Conservation (phyloP, 2,329 filamentous ascomycete genomes). For the Fusarium pseudocircinatum region DNA sequence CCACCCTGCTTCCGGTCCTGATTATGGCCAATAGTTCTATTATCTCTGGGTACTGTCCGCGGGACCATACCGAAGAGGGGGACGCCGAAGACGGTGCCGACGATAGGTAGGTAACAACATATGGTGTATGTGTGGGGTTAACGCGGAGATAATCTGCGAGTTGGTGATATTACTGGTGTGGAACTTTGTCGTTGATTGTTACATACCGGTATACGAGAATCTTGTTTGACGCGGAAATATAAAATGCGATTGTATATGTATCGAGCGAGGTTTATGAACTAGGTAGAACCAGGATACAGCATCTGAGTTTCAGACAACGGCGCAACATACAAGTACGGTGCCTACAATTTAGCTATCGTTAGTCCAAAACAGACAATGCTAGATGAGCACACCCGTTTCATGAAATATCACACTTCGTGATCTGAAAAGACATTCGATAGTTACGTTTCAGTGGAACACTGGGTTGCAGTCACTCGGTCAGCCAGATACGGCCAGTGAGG, state of each 20-base stretch:
- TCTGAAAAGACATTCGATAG: neutral
- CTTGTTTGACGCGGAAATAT: neutral
- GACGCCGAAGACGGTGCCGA: conserved; percentile 35
- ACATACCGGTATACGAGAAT: neutral
- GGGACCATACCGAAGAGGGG: conserved; percentile 13
- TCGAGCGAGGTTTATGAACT: neutral
- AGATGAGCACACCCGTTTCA: neutral
- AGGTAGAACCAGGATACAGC: neutral
- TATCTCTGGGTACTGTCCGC: conserved; percentile 6
- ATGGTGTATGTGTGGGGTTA: conserved; percentile 18
- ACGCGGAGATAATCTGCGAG: conserved; percentile 5
- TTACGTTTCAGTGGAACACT: neutral
- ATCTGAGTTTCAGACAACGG: neutral
- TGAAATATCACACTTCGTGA: neutral
- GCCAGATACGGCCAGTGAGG: neutral
- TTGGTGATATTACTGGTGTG: neutral
- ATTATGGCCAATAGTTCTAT: conserved; percentile 21
- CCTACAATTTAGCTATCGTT: neutral
- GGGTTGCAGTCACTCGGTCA: neutral
- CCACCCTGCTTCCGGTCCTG: conserved; percentile 3
- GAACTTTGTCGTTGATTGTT: neutral
- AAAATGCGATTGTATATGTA: neutral
- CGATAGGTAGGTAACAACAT: neutral
- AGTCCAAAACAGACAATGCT: neutral
- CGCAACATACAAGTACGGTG: neutral